phyloP scores from a whole-genome alignment of 148 eudicot genomes.

The Talinum fruticosum region DNA sequence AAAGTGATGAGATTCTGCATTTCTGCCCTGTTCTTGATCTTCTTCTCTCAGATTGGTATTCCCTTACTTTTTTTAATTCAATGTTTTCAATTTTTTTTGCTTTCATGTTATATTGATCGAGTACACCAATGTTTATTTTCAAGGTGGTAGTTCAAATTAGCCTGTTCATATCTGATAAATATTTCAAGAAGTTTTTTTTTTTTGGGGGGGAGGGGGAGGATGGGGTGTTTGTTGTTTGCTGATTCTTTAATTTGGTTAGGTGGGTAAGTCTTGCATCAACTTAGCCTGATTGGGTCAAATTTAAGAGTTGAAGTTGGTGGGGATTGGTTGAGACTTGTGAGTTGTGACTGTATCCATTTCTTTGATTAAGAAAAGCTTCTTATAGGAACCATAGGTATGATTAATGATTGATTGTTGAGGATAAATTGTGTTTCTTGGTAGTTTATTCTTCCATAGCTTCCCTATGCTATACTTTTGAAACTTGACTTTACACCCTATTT shows the following conservation, averaged over 20 bases:
- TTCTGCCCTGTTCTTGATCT: constrained; percentile 16
- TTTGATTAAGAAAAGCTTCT: background rate
- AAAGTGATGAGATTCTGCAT: constrained; percentile 20
- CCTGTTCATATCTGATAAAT: background rate
- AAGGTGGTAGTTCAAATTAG: background rate
- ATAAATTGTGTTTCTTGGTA: background rate
- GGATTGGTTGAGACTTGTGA: constrained; percentile 6
- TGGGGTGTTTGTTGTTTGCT: background rate
- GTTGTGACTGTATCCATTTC: constrained; percentile 1
- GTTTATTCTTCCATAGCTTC: background rate
- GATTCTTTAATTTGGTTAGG: background rate
- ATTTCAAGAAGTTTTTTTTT: background rate
- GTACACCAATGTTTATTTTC: background rate
- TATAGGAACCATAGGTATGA: background rate
- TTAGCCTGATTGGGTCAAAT: constrained; percentile 6
- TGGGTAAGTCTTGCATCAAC: background rate
- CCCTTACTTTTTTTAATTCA: background rate
- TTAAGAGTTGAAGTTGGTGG: background rate
- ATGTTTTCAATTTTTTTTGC: background rate
- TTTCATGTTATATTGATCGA: background rate
- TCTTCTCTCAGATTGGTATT: constrained; percentile 23
- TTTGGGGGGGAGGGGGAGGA: background rate
- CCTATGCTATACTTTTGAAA: background rate
- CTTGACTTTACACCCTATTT: background rate
- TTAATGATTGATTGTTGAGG: background rate